A percentile compares a stretch with the other conserved stretches of the same genome.
Conservation (phyloP, 2,329 filamentous ascomycete species). For the Colletotrichum sidae region DNA sequence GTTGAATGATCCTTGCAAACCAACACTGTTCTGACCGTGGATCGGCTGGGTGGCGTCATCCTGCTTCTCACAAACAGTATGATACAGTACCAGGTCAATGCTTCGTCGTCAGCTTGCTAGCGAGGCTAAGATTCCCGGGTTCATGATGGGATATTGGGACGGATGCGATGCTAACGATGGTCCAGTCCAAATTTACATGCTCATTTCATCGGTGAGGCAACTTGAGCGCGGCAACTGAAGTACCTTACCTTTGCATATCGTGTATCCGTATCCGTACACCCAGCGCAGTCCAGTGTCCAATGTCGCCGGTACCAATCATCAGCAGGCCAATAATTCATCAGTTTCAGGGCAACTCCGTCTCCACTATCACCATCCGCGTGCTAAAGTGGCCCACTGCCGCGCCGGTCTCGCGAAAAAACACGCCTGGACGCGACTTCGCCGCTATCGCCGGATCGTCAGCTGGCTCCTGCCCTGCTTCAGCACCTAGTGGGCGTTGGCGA, state of each 20-base stretch:
- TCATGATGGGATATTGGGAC: too few relatives aligned
- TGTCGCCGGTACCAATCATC: slow-evolving; percentile 20
- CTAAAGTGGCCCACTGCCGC: slow-evolving; percentile 15
- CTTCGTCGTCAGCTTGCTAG: too few relatives aligned
- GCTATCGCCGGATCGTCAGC: slow-evolving; percentile 17
- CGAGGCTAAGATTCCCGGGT: too few relatives aligned
- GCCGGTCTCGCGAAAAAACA: slow-evolving; percentile 35
- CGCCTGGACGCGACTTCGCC: slow-evolving; percentile 27
- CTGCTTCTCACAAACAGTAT: neutral
- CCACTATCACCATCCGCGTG: slow-evolving; percentile 2
- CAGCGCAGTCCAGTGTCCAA: neutral
- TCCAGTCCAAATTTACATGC: too few relatives aligned
- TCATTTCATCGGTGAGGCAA: too few relatives aligned
- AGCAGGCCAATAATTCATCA: slow-evolving; percentile 12
- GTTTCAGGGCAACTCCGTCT: slow-evolving; percentile 24
- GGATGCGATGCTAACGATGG: too few relatives aligned
- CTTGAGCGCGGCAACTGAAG: too few relatives aligned
- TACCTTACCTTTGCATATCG: too few relatives aligned
- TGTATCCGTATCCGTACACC: neutral
- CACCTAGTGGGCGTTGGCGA: slow-evolving; percentile 18
- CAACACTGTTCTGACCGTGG: slow-evolving; percentile 4
- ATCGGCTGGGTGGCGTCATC: slow-evolving; percentile 21
- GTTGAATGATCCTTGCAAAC: slow-evolving; percentile 10
- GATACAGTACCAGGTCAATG: too few relatives aligned
- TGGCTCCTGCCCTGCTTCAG: slow-evolving; percentile 20